Conservation (phyloP, 306 rosid genomes). For the Glycine tomentella region DNA sequence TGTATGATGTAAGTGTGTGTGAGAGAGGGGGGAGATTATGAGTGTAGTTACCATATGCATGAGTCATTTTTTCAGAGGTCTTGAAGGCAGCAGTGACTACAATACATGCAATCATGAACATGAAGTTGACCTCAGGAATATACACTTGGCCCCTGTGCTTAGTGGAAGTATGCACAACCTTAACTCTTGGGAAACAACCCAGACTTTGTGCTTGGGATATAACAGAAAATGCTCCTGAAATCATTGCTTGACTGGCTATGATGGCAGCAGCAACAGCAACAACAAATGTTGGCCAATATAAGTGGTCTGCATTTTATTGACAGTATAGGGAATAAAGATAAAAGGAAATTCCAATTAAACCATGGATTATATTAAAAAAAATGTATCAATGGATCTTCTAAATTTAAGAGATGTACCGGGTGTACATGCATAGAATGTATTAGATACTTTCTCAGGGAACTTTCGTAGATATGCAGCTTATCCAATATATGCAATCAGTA, state of each 20-base stretch:
- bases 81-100: neutral
- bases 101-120: constrained; percentile 54
- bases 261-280: constrained; percentile 70
- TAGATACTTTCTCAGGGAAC: constrained; percentile 15
- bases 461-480: constrained; percentile 51
- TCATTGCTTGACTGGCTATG: constrained; percentile 86
- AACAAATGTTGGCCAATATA: constrained; percentile 85
- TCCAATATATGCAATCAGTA: constrained; percentile 44
- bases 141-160: constrained; percentile 75
- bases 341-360: neutral
- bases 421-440: constrained; percentile 40
- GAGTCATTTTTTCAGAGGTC: neutral
- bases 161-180: constrained; percentile 68
- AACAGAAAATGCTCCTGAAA: constrained; percentile 77
- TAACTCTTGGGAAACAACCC: constrained; percentile 76
- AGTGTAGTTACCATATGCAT: neutral
- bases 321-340: neutral
- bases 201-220: constrained; percentile 63
- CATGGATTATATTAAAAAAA: neutral
- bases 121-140: constrained; percentile 72
- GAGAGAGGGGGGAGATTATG: neutral
- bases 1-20: neutral
- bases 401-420: constrained; percentile 35
- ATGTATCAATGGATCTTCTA: neutral
- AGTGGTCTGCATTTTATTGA: constrained; percentile 48